A percentile compares a stretch with the other conserved stretches of the same genome.
Evolutionary conservation across 768 basidiomycete genomes (phyloP).

Genomic region (Lactarius pseudohatsudake): DNA sequence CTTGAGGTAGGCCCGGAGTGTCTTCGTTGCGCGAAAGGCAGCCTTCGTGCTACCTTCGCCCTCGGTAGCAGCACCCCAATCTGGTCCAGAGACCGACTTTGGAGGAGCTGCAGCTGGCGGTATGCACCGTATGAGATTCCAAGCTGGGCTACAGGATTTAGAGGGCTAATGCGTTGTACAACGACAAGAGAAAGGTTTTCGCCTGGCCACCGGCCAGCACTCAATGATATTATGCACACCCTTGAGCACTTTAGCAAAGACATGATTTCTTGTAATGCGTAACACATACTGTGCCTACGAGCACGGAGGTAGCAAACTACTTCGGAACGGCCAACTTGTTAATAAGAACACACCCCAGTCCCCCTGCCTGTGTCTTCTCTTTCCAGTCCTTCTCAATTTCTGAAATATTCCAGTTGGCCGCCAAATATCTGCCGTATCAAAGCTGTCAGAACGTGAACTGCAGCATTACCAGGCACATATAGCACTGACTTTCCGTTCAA

Average conservation of each 20-base stretch:
- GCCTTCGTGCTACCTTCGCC: too few relatives aligned
- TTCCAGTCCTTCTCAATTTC: background rate
- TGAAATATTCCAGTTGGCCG: background rate
- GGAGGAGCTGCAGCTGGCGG: too few relatives aligned
- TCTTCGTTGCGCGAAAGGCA: too few relatives aligned
- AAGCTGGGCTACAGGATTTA: too few relatives aligned
- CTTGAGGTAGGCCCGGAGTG: too few relatives aligned
- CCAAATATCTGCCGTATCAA: background rate
- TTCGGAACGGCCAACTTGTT: background rate
- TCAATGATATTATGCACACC: background rate
- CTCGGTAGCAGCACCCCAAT: too few relatives aligned
- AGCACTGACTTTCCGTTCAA: slow-evolving; percentile 20
- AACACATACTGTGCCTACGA: background rate
- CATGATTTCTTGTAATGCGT: background rate
- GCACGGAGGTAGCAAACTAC: background rate
- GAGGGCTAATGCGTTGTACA: too few relatives aligned
- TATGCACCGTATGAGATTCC: too few relatives aligned
- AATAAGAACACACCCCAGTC: background rate
- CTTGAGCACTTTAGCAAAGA: background rate
- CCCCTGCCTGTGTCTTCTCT: background rate
- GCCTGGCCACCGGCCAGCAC: too few relatives aligned
- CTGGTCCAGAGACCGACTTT: too few relatives aligned
- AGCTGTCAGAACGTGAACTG: background rate
- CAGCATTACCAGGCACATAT: too few relatives aligned
- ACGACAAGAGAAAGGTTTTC: too few relatives aligned